Percentiles rank a stretch among this genome's conserved stretches.
Evolutionary conservation across 2,329 filamentous ascomycete genomes (phyloP).

Genomic region (Lasiodiplodia gonubiensis): DNA sequence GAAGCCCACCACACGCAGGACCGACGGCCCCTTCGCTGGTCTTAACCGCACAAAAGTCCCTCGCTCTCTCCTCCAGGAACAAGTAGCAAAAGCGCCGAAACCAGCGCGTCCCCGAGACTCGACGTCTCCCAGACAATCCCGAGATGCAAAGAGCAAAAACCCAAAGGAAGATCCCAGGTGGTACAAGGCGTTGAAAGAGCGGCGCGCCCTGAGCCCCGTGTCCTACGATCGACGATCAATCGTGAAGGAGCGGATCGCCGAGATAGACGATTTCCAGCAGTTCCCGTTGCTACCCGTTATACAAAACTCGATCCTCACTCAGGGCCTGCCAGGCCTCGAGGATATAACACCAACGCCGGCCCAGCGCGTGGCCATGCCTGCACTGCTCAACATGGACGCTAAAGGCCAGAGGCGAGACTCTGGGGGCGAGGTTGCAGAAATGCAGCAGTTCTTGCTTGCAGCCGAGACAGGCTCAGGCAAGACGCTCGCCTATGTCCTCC

Average conservation of each 20-base stretch:
- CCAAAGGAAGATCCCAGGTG: constrained; percentile 9
- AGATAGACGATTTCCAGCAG: constrained; percentile 79
- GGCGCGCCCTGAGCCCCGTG: constrained; percentile 75
- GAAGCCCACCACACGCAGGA: constrained; percentile 7
- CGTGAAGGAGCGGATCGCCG: constrained; percentile 66
- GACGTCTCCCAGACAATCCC: background rate
- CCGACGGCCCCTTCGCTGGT: constrained; percentile 38
- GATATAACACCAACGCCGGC: constrained; percentile 79
- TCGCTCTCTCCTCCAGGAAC: constrained; percentile 32
- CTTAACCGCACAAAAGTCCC: constrained; percentile 43
- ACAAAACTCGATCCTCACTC: constrained; percentile 71
- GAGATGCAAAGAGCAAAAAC: background rate
- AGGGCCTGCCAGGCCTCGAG: constrained; percentile 75
- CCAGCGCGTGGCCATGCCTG: constrained; percentile 86
- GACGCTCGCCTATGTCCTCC: constrained; percentile 89
- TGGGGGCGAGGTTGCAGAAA: constrained; percentile 41
- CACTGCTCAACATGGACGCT: constrained; percentile 66
- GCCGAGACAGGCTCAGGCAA: constrained; percentile 98
- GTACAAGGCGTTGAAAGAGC: constrained; percentile 85
- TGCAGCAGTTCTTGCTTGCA: constrained; percentile 78
- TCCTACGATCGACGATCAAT: constrained; percentile 72
- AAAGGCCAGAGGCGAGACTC: constrained; percentile 33
- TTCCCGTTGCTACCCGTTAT: constrained; percentile 77
- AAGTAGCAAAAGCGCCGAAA: constrained; percentile 30
- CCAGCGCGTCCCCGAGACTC: background rate